phyloP scores from a whole-genome alignment of 202 grass and related monocot species.

The Musa balbisiana region DNA sequence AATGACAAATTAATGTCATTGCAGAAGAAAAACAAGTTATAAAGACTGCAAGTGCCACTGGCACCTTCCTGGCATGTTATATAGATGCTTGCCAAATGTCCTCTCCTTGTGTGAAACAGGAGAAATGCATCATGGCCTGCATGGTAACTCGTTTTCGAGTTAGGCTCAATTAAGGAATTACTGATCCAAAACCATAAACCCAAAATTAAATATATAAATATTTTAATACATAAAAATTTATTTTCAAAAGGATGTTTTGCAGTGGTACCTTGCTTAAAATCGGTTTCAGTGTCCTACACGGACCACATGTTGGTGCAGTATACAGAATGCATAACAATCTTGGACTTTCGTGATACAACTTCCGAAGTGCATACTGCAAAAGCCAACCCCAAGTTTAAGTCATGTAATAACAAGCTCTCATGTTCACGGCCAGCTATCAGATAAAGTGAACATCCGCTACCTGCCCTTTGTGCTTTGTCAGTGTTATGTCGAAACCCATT shows the following conservation, averaged over 20 bases:
- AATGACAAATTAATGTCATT: neutral
- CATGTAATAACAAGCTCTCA: neutral
- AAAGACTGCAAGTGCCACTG: neutral
- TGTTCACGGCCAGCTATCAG: neutral
- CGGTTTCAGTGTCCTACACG: conserved; percentile 96
- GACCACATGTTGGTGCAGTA: conserved; percentile 96
- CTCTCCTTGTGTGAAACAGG: too few relatives aligned
- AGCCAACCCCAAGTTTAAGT: conserved; percentile 7
- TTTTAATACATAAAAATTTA: neutral
- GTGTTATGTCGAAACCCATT: conserved; percentile 91
- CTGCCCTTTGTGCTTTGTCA: conserved; percentile 80
- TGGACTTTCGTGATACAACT: conserved; percentile 93
- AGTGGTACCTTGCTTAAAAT: conserved; percentile 86
- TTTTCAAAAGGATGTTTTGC: neutral
- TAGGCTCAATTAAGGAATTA: too few relatives aligned
- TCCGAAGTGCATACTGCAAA: conserved; percentile 87
- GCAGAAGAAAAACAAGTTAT: neutral
- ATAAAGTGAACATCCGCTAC: conserved; percentile 24
- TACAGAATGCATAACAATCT: conserved; percentile 85
- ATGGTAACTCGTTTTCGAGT: too few relatives aligned
- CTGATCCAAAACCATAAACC: too few relatives aligned
- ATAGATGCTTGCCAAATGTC: too few relatives aligned
- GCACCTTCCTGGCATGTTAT: neutral
- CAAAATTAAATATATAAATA: neutral
- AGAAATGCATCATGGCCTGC: too few relatives aligned